A percentile compares a stretch with the other conserved stretches of the same genome.
phyloP scores from a whole-genome alignment of 768 basidiomycete genomes.

The Calocybe indica region DNA sequence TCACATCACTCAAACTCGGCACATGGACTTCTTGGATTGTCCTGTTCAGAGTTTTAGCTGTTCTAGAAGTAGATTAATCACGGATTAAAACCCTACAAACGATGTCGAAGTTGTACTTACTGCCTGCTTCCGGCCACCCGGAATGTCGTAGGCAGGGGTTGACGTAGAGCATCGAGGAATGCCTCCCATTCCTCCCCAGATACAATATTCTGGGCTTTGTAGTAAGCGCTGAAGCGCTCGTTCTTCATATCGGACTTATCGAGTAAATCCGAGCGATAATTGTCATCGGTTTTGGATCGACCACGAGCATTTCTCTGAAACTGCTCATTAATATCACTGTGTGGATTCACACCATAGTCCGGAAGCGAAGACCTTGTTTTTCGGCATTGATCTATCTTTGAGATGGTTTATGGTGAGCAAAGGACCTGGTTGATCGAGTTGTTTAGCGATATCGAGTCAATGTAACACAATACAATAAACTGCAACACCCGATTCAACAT shows the following conservation, averaged over 20 bases:
- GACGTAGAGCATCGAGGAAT: conserved; percentile 60
- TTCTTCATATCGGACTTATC: conserved; percentile 66
- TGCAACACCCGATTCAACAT: too few species aligned
- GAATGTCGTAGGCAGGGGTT: conserved; percentile 89
- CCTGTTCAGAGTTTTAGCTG: conserved; percentile 69
- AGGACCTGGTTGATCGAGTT: too few species aligned
- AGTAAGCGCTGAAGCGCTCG: conserved; percentile 61
- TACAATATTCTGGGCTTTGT: conserved; percentile 71
- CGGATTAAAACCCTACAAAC: conserved; percentile 4
- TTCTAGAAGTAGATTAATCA: conserved; percentile 27
- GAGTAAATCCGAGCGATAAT: conserved; percentile 44
- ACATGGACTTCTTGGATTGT: conserved; percentile 76
- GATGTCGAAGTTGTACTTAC: conserved; percentile 34
- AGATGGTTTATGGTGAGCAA: too few species aligned
- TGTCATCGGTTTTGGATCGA: conserved; percentile 14
- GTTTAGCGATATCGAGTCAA: too few species aligned
- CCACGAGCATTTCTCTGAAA: not conserved
- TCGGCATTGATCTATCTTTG: not conserved
- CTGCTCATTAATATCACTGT: not conserved
- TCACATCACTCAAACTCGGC: conserved; percentile 63
- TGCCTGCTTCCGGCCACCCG: conserved; percentile 84
- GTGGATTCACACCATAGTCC: not conserved
- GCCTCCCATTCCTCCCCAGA: conserved; percentile 73
- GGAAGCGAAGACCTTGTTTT: not conserved
- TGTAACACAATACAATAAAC: too few species aligned